Conservation (phyloP, 164 flowering plant species). For the Chimonanthus salicifolius region DNA sequence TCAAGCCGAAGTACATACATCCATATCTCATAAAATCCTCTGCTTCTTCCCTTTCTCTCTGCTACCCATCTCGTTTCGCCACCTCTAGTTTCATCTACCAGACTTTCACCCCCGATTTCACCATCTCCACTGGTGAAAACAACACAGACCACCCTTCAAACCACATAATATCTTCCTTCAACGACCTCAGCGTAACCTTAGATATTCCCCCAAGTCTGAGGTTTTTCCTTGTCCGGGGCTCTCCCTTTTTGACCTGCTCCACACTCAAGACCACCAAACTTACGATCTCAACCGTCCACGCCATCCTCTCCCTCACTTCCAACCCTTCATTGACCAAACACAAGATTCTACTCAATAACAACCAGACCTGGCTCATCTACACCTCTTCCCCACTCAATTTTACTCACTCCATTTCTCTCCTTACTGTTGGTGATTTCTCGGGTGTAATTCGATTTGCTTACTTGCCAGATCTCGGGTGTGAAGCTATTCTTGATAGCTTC, state of each 20-base stretch:
- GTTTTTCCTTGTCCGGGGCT: constrained; percentile 84
- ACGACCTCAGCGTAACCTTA: constrained; percentile 73
- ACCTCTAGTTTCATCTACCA: constrained; percentile 56
- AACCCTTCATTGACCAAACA: constrained; percentile 41
- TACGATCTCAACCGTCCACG: constrained; percentile 58
- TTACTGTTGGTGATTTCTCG: constrained; percentile 41
- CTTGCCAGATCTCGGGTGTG: constrained; percentile 43
- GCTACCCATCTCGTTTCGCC: constrained; percentile 60
- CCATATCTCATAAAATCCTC: constrained; percentile 83
- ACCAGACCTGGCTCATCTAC: constrained; percentile 81
- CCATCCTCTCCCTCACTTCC: constrained; percentile 40
- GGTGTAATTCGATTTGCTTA: constrained; percentile 68
- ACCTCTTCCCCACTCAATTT: constrained; percentile 56
- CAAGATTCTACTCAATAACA: constrained; percentile 56
- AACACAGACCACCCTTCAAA: constrained; percentile 6
- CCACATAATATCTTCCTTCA: constrained; percentile 48
- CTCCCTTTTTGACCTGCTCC: constrained; percentile 65
- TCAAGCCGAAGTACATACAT: constrained; percentile 87
- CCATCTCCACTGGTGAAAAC: constrained; percentile 37
- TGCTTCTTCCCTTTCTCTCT: constrained; percentile 52
- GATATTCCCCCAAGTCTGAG: constrained; percentile 51
- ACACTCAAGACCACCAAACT: constrained; percentile 26
- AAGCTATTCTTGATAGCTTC: constrained; percentile 59
- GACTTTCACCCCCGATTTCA: constrained; percentile 51
- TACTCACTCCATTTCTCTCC: constrained; percentile 25